Base-by-base conservation (phyloP, 106 monocot genomes). In the Dioscorea dumetorum region DNA sequence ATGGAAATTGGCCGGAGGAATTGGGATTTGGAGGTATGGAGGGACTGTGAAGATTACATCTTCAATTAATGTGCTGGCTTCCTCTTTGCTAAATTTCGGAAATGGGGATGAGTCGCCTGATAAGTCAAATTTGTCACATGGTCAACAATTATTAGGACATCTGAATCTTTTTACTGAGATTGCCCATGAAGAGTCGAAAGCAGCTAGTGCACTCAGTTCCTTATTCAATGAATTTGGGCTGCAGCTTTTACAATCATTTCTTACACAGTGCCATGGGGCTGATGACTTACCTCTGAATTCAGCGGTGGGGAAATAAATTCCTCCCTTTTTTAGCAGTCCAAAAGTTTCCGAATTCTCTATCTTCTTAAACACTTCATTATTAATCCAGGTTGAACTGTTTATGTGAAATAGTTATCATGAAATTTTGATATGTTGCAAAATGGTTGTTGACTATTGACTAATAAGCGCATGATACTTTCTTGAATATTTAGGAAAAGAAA, bases 1-100 rank as follows among this genome's bases (percentile, higher is more conserved):
- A 50, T 72, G 81, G 81, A 81, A 76, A 31, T 57, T 72, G 63
- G 71, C 81, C 11, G 81, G 81, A 13, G 81, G 71, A 69, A 63
- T 81, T 58, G 76, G 81, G 4, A 61, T 81, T 5, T 76, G 81
- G 81, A 67, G 76, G 57, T 81, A 76, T 53, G 76, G 81, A 49
- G 76, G 81, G 2, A 72, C 60, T 51, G 81, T 81, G 11, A 81
- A 72, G 62, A 81, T 81, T 19, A 59, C 72, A 62, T 68, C 76
- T 22, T 81, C 62, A 57, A 58, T 35, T 23, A 72, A 67, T 49
- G 41, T 59, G n/a, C 16, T 41, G 33, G 16, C 57, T n/a, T 70
- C 74, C 58, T 63, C 69, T 59, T 70, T 62, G 51, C 60, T 66
- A 14, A 31, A 54, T 18, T 41, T 11, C 68, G 54, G 8, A 49